phyloP scores from a whole-genome alignment of 116 monocot genomes.

The Thalassia testudinum region DNA sequence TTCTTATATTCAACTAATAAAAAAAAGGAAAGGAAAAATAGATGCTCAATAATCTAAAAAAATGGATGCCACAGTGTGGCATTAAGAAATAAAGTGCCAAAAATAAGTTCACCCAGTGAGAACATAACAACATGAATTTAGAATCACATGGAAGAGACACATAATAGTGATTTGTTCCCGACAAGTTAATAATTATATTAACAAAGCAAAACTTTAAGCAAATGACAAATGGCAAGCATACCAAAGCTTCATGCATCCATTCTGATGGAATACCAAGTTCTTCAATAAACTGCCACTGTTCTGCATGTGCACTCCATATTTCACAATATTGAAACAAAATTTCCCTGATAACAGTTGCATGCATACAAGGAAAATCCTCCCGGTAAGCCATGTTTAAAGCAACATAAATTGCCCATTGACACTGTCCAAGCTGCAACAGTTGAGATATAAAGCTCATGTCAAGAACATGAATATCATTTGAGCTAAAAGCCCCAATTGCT shows the following conservation, averaged over 20 bases:
- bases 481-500: constrained; percentile 58
- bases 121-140: too few species aligned
- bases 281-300: constrained; percentile 55
- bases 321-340: constrained; percentile 83
- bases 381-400: constrained; percentile 55
- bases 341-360: constrained; percentile 57
- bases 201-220: neutral
- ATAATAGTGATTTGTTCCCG: too few species aligned
- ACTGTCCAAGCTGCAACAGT: constrained; percentile 66
- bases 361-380: constrained; percentile 39
- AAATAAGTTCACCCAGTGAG: too few species aligned
- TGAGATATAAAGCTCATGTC: constrained; percentile 84
- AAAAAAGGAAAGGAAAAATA: too few species aligned
- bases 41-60: too few species aligned
- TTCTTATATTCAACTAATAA: too few species aligned
- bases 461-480: constrained; percentile 70
- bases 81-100: too few species aligned
- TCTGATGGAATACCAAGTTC: constrained; percentile 81
- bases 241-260: constrained; percentile 96
- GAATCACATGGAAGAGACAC: too few species aligned
- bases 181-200: neutral
- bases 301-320: constrained; percentile 56
- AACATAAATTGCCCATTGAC: constrained; percentile 97
- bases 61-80: too few species aligned
- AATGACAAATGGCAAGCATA: constrained; percentile 10